Evolutionary conservation across 768 basidiomycete genomes (phyloP).

Genomic region (Ramaria sp.): DNA sequence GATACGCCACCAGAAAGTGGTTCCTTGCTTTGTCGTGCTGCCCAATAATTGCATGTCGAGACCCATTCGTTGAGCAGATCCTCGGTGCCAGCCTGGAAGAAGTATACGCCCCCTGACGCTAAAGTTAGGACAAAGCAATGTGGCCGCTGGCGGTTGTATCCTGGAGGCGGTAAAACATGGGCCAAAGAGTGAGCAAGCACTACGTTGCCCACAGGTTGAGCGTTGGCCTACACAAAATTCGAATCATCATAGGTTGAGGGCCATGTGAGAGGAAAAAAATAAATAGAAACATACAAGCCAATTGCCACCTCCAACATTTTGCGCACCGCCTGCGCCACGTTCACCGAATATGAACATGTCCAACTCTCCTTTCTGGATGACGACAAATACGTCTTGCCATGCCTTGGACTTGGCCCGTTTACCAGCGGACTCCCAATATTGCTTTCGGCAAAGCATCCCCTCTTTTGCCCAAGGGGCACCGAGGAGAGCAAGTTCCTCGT

Average conservation of each 20-base stretch:
- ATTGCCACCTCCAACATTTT: constrained; percentile 76
- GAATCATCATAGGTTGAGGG: constrained; percentile 3
- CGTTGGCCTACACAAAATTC: constrained; percentile 54
- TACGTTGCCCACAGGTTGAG: constrained; percentile 71
- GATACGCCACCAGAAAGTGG: constrained; percentile 93
- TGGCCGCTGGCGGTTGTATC: constrained; percentile 84
- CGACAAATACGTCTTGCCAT: constrained; percentile 94
- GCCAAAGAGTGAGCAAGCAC: constrained; percentile 81
- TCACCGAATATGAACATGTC: constrained; percentile 95
- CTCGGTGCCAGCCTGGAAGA: constrained; percentile 98
- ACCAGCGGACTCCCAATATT: constrained; percentile 81
- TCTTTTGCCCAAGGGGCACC: constrained; percentile 99
- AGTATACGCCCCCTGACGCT: constrained; percentile 83
- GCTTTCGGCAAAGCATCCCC: constrained; percentile 89
- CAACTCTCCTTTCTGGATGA: constrained; percentile 88
- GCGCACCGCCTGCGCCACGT: constrained; percentile 44
- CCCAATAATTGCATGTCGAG: constrained; percentile 99
- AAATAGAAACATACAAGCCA: constrained; percentile 70
- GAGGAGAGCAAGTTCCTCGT: constrained; percentile 90
- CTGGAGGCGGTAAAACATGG: constrained; percentile 80
- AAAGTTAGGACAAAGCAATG: constrained; percentile 92
- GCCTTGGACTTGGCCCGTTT: constrained; percentile 80
- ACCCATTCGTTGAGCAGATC: constrained; percentile 99
- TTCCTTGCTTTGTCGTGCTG: constrained; percentile 89
- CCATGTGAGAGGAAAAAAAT: constrained; percentile 4